Evolutionary conservation across 352 stramenopile species (phyloP).

Genomic region (Saprolegnia parasitica): DNA sequence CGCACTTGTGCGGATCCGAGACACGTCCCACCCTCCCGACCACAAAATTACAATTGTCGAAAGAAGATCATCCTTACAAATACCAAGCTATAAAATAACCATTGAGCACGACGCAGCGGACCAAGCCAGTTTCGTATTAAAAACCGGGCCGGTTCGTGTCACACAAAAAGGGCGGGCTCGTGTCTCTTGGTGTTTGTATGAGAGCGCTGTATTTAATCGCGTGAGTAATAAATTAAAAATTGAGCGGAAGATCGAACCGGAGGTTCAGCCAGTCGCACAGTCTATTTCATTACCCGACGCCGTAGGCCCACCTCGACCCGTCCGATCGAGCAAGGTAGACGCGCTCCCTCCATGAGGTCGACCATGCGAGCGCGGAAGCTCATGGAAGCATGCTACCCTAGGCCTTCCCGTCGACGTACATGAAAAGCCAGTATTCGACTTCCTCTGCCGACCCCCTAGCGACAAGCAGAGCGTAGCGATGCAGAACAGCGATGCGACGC

Average conservation of each 20-base stretch:
- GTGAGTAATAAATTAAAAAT: conserved; percentile 17
- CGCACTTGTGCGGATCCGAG: conserved; percentile 1
- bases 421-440: conserved; percentile 13
- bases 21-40: conserved; percentile 4
- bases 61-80: not conserved
- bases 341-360: not conserved
- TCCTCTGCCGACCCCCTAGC: conserved; percentile 7
- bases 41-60: not conserved
- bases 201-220: not conserved
- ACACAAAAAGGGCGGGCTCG: not conserved
- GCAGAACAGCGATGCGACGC: conserved; percentile 5
- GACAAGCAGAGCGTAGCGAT: conserved; percentile 10
- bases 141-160: not conserved
- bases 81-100: not conserved
- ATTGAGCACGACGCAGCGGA: not conserved
- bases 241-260: conserved; percentile 13
- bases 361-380: not conserved
- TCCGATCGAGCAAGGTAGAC: conserved; percentile 4
- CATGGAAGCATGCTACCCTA: not conserved
- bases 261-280: conserved; percentile 17
- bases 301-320: not conserved
- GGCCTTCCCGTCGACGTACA: not conserved
- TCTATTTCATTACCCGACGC: conserved; percentile 15
- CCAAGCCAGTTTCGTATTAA: not conserved
- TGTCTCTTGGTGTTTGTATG: not conserved